Evolutionary conservation across 129 eudicot genomes (phyloP), one percentile per base, ranked within the genome.

Genomic region (Apium graveolens): DNA sequence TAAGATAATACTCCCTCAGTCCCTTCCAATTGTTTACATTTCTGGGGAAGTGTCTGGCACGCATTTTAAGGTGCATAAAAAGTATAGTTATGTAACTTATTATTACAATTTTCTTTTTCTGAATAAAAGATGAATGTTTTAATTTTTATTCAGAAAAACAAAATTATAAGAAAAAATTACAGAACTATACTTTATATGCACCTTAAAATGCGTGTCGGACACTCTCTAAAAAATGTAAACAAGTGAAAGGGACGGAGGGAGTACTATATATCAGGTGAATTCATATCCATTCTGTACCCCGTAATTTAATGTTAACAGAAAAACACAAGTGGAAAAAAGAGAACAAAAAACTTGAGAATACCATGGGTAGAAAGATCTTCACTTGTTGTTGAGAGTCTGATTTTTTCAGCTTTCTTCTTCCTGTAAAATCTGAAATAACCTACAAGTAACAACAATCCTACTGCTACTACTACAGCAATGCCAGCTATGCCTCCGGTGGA

Each of bases 401-500:
- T 27, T 13, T n/a, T 44, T 1, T 24, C 46, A n/a, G 26, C 13
- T 38, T 82, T 83, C 76, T 86, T 90, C 85, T 84, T 90, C 84
- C 88, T 90, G 72, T 78, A 84, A 80, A 63, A 49, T 68, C 79
- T 82, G 34, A 86, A 72, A 83, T 83, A 91, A 74, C 81, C 92
- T 72, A 84, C 90, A 66, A 84, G 71, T 76, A 88, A 77, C 73
- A 87, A 71, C 24, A 90, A 46, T 51, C 84, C 93, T 24, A 78
- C 99, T 66, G 87, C 77, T 46, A 65, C 89, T 29, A 83, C 95
- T 63, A 92, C 81, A 68, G 73, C 76, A 79, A 92, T 86, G 72
- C 95, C 97, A 80, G 84, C 97, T 70, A 89, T 89, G 73, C 86
- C 93, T 81, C 92, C 97, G 74, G 86, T 80, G 42, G 97, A 83